Evolutionary conservation across 768 basidiomycete species (phyloP).

Genomic region (Pleurotus sapidus): DNA sequence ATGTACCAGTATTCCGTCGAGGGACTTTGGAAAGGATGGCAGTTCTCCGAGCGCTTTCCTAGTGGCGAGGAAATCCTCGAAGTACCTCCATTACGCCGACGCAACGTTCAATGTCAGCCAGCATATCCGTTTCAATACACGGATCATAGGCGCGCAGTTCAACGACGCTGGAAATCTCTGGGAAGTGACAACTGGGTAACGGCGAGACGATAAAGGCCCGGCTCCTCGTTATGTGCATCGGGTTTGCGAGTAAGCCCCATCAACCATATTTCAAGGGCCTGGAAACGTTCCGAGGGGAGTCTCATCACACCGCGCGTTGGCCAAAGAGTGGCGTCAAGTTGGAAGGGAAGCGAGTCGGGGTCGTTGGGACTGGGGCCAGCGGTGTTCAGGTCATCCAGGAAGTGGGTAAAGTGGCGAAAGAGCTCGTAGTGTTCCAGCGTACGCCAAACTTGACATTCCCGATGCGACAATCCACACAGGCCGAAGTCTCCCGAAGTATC

Average conservation of each 20-base stretch:
- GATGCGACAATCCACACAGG: slow-evolving; percentile 62
- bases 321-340: slow-evolving; percentile 17
- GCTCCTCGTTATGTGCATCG: slow-evolving; percentile 21
- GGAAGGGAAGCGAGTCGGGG: slow-evolving; percentile 20
- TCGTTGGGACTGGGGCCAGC: slow-evolving; percentile 24
- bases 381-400: slow-evolving; percentile 24
- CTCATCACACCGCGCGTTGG: slow-evolving; percentile 21
- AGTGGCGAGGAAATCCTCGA: slow-evolving; percentile 6
- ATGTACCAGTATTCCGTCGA: slow-evolving; percentile 2
- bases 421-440: slow-evolving; percentile 26
- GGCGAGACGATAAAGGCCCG: slow-evolving; percentile 14
- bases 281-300: slow-evolving; percentile 17
- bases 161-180: slow-evolving; percentile 16
- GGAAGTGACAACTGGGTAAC: slow-evolving; percentile 16
- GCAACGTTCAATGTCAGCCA: slow-evolving; percentile 20
- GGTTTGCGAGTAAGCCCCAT: slow-evolving; percentile 20
- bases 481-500: slow-evolving; percentile 25
- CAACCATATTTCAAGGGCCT: slow-evolving; percentile 19
- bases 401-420: slow-evolving; percentile 14
- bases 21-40: slow-evolving; percentile 6
- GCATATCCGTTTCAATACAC: slow-evolving; percentile 20
- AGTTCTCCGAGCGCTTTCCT: not conserved
- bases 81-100: slow-evolving; percentile 20
- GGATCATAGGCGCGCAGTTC: slow-evolving; percentile 18
- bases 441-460: slow-evolving; percentile 43